Evolutionary conservation across 2,329 filamentous ascomycete species (phyloP).

Genomic region (Tolypocladium pustulatum): DNA sequence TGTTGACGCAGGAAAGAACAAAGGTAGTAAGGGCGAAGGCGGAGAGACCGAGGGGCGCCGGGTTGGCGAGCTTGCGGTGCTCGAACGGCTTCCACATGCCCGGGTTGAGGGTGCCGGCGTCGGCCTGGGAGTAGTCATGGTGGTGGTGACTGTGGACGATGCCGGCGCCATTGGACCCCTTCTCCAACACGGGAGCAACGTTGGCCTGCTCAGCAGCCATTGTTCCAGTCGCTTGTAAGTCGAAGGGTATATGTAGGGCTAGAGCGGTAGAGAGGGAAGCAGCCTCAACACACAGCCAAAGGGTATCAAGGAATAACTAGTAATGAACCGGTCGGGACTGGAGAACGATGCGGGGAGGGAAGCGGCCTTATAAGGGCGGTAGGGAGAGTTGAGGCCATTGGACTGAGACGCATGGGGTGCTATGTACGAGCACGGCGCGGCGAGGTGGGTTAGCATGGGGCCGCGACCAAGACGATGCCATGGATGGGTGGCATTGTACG

Average conservation of each 20-base stretch:
- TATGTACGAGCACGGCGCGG: not conserved
- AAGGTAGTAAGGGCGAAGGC: conserved; percentile 80
- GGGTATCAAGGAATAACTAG: not conserved
- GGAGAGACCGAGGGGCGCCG: conserved; percentile 63
- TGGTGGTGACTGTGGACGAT: conserved; percentile 3
- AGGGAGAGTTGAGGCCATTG: conserved; percentile 5
- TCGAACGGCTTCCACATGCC: conserved; percentile 53
- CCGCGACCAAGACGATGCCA: not conserved
- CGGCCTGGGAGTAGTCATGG: conserved; percentile 31
- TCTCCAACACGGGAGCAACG: conserved; percentile 6
- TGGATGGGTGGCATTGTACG: not conserved
- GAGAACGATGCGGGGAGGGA: not conserved
- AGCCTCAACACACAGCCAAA: not conserved
- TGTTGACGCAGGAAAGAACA: conserved; percentile 65
- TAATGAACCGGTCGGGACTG: not conserved
- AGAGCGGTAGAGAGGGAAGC: not conserved
- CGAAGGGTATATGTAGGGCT: not conserved
- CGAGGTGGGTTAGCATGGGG: not conserved
- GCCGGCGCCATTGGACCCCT: conserved; percentile 5
- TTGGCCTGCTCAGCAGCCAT: conserved; percentile 6
- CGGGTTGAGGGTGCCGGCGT: conserved; percentile 65
- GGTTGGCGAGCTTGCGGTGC: conserved; percentile 68
- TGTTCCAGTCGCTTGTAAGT: not conserved
- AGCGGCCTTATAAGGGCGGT: conserved; percentile 1
- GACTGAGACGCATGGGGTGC: not conserved